phyloP scores from a whole-genome alignment of 129 eudicot genomes.

The Gnaphalium uliginosum region DNA sequence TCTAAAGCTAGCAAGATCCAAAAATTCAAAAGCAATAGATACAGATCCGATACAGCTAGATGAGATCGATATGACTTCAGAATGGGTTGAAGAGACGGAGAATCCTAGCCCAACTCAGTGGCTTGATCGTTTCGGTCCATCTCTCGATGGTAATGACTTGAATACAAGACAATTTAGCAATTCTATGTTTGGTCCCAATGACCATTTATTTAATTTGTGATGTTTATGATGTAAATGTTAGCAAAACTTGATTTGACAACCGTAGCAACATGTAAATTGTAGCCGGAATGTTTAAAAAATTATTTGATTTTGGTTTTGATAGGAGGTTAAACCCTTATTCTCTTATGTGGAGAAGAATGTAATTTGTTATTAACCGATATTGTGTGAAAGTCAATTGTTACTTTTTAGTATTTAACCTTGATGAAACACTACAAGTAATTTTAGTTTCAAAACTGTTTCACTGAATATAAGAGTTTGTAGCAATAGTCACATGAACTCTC shows the following conservation, averaged over 20 bases:
- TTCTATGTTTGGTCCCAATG: constrained; percentile 65
- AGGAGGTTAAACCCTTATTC: neutral
- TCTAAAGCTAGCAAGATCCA: constrained; percentile 56
- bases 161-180: constrained; percentile 79
- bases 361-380: neutral
- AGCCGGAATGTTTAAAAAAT: neutral
- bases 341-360: neutral
- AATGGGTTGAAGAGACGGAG: constrained; percentile 89
- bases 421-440: too few relatives aligned
- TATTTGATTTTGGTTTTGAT: neutral
- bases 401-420: too few relatives aligned
- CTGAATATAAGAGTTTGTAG: too few relatives aligned
- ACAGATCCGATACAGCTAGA: constrained; percentile 67
- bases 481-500: too few relatives aligned
- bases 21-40: constrained; percentile 47
- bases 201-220: constrained; percentile 71
- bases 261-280: constrained; percentile 17
- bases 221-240: neutral
- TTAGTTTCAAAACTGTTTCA: too few relatives aligned
- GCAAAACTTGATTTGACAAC: neutral
- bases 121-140: constrained; percentile 86
- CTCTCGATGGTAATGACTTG: constrained; percentile 76
- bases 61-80: constrained; percentile 92
- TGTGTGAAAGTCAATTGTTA: too few relatives aligned
- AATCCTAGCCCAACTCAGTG: constrained; percentile 79